Conservation (phyloP, 805 yeast genomes). For the Metschnikowia lochheadii region DNA sequence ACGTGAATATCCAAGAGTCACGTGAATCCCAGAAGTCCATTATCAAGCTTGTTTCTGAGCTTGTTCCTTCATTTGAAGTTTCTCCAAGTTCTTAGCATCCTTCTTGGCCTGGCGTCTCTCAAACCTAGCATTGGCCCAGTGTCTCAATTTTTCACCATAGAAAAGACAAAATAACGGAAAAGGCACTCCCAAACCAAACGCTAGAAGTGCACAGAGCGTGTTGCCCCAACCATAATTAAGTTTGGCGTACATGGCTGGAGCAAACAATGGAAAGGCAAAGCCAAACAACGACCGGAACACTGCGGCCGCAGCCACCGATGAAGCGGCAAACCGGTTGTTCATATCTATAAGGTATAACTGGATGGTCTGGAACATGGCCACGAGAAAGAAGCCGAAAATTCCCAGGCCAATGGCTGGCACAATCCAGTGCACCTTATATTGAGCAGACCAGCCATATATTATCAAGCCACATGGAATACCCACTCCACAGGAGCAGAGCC, state of each 20-base stretch:
- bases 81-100: constrained; percentile 40
- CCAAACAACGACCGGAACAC: constrained; percentile 66
- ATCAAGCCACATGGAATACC: constrained; percentile 56
- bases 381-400: constrained; percentile 55
- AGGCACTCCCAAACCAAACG: constrained; percentile 58
- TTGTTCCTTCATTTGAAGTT: constrained; percentile 22
- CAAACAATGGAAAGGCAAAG: constrained; percentile 65
- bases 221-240: constrained; percentile 72
- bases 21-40: not conserved
- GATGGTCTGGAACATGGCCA: constrained; percentile 64
- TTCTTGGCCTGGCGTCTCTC: constrained; percentile 44
- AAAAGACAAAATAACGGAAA: constrained; percentile 56
- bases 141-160: constrained; percentile 54
- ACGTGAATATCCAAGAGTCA: not conserved
- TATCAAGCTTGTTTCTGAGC: not conserved
- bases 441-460: constrained; percentile 73
- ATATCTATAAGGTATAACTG: constrained; percentile 68
- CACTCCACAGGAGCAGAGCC: constrained; percentile 44
- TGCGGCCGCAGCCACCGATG: constrained; percentile 67
- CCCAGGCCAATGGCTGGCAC: constrained; percentile 60
- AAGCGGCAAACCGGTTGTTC: constrained; percentile 64
- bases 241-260: constrained; percentile 49
- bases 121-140: constrained; percentile 53
- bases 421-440: constrained; percentile 53
- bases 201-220: constrained; percentile 57